These are phyloP conservation scores for Nidularia pulvinata DNA, from an alignment of 768 basidiomycete genomes.

Conservation along the genomic window DNA sequence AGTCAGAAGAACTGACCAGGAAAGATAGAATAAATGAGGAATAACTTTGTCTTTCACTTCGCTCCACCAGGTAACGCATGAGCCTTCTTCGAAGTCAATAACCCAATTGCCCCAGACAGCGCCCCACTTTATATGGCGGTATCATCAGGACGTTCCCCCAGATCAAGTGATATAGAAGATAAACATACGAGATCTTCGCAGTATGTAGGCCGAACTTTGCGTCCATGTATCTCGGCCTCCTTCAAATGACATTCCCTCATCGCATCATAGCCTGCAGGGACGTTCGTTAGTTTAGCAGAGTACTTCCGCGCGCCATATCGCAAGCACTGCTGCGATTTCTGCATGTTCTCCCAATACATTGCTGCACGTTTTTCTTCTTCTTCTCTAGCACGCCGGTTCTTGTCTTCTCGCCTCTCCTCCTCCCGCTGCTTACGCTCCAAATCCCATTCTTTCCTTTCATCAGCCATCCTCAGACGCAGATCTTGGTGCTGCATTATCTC, in stretches of 20 bases:
- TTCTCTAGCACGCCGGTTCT: background rate
- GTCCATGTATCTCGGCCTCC: background rate
- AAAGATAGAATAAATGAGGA: background rate
- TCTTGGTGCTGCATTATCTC: background rate
- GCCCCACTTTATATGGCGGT: background rate
- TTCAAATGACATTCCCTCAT: background rate
- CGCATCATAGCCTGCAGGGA: slow-evolving; percentile 1
- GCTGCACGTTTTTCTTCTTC: background rate
- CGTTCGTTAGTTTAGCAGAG: background rate
- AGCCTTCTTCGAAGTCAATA: slow-evolving; percentile 1
- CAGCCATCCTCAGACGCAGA: background rate
- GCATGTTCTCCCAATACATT: background rate
- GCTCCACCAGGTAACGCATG: background rate
- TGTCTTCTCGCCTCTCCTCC: background rate
- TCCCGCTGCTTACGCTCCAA: background rate
- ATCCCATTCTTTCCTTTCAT: background rate
- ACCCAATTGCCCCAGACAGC: background rate
- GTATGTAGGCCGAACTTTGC: background rate
- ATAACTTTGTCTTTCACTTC: background rate
- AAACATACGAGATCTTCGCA: background rate
- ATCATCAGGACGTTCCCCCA: background rate
- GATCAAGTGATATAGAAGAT: background rate
- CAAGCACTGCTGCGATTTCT: background rate
- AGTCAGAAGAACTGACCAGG: background rate
- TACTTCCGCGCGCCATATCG: slow-evolving; percentile 1